Percentiles rank a stretch among this genome's conserved stretches.
These are phyloP conservation scores for Breviolum minutum DNA, from an alignment of 73 alveolate species.

Conservation along the genomic window DNA sequence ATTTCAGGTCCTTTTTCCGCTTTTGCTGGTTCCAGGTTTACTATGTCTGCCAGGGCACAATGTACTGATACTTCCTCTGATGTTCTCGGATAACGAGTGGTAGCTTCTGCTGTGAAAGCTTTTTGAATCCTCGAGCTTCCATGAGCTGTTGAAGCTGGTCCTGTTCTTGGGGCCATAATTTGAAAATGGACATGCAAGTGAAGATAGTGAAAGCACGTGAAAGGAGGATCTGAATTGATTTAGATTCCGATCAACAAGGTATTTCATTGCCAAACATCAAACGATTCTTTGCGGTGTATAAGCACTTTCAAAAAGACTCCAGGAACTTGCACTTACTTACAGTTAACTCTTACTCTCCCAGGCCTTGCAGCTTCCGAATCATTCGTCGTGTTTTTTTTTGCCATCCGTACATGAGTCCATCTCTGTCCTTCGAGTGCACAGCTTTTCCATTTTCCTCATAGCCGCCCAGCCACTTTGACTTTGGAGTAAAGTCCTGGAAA, in stretches of 20 bases:
- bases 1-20: background rate
- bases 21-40: background rate
- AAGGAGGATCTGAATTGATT: too few relatives aligned
- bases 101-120: slow-evolving; percentile 64
- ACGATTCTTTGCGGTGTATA: too few relatives aligned
- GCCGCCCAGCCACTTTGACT: slow-evolving; percentile 95
- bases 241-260: too few relatives aligned
- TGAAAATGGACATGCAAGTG: background rate
- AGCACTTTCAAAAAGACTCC: too few relatives aligned
- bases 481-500: slow-evolving; percentile 70
- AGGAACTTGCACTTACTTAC: too few relatives aligned
- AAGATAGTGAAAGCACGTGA: too few relatives aligned
- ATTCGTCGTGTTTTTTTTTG: too few relatives aligned
- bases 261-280: too few relatives aligned
- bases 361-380: background rate
- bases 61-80: slow-evolving; percentile 94
- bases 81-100: slow-evolving; percentile 91
- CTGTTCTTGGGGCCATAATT: background rate
- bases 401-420: too few relatives aligned
- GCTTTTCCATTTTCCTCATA: slow-evolving; percentile 13
- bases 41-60: background rate
- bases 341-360: too few relatives aligned
- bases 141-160: slow-evolving; percentile 55
- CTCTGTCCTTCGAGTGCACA: slow-evolving; percentile 55
- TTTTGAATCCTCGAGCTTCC: slow-evolving; percentile 69